Percentiles rank a stretch among this genome's conserved stretches.
phyloP scores from a whole-genome alignment of 768 basidiomycete species.

The Lactarius evosmus region DNA sequence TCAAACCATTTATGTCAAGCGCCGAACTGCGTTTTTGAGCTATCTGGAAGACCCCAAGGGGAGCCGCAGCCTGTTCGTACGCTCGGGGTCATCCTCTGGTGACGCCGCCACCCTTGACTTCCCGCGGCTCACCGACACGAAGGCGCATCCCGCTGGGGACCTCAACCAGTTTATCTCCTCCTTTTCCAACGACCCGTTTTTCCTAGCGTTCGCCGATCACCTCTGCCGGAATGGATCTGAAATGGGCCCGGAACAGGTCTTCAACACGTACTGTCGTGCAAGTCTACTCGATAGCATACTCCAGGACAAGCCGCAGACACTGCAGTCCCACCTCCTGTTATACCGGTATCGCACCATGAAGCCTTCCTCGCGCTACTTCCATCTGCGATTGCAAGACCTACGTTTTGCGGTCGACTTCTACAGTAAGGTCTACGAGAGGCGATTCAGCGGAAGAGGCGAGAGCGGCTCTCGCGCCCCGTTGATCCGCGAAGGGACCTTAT shows the following conservation, averaged over 20 bases:
- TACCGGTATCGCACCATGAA: slow-evolving; percentile 65
- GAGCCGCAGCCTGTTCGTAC: slow-evolving; percentile 85
- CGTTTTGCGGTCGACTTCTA: slow-evolving; percentile 77
- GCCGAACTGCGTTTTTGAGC: slow-evolving; percentile 86
- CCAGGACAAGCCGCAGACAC: slow-evolving; percentile 81
- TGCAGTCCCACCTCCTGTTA: slow-evolving; percentile 71
- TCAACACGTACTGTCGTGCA: slow-evolving; percentile 73
- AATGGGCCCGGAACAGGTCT: slow-evolving; percentile 55
- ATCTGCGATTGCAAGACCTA: slow-evolving; percentile 68
- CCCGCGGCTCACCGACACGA: slow-evolving; percentile 65
- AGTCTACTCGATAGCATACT: slow-evolving; percentile 81
- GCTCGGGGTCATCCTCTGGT: slow-evolving; percentile 80
- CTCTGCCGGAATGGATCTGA: slow-evolving; percentile 62
- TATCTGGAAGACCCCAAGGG: slow-evolving; percentile 94
- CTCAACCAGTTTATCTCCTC: slow-evolving; percentile 83
- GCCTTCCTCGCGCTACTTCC: slow-evolving; percentile 56
- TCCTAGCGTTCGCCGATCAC: slow-evolving; percentile 78
- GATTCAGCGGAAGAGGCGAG: slow-evolving; percentile 69
- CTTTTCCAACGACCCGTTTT: slow-evolving; percentile 76
- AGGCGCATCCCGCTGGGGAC: slow-evolving; percentile 66
- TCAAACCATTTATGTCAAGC: slow-evolving; percentile 89
- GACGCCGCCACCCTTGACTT: slow-evolving; percentile 86
- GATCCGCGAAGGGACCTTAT: slow-evolving; percentile 68
- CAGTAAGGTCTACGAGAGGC: slow-evolving; percentile 64
- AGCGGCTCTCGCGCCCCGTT: slow-evolving; percentile 64